These are phyloP conservation scores for Orobanche coerulescens DNA, from an alignment of 257 asterid genomes.

Conservation along the genomic window DNA sequence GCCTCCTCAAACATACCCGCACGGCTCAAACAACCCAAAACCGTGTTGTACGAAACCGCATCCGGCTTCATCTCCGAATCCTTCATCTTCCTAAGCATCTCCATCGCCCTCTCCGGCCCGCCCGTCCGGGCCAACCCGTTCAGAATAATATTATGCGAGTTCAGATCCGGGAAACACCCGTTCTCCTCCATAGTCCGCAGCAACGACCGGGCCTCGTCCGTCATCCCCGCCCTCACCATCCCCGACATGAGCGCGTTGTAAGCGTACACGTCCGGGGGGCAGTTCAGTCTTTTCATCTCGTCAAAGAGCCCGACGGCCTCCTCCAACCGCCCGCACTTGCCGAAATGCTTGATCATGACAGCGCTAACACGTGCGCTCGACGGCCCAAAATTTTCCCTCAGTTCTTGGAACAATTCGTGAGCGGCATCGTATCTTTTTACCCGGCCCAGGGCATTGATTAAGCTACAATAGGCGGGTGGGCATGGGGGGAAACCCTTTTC, in stretches of 20 bases:
- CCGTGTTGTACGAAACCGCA: slow-evolving; percentile 46
- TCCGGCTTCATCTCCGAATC: slow-evolving; percentile 42
- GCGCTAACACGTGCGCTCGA: slow-evolving; percentile 55
- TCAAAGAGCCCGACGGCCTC: slow-evolving; percentile 49
- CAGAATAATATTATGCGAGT: slow-evolving; percentile 42
- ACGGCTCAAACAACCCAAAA: slow-evolving; percentile 49
- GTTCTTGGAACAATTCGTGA: slow-evolving; percentile 45
- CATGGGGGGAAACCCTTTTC: slow-evolving; percentile 92
- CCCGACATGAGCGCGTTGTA: slow-evolving; percentile 60
- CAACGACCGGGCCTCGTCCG: slow-evolving; percentile 47
- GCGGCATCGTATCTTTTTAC: slow-evolving; percentile 80
- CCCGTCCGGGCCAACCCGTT: slow-evolving; percentile 47
- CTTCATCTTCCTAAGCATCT: slow-evolving; percentile 42
- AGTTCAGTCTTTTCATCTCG: slow-evolving; percentile 47
- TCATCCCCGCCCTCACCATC: slow-evolving; percentile 47
- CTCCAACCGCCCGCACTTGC: slow-evolving; percentile 41
- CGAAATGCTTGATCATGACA: slow-evolving; percentile 51
- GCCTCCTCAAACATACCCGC: slow-evolving; percentile 62
- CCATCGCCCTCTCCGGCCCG: slow-evolving; percentile 42
- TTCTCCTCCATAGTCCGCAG: slow-evolving; percentile 38
- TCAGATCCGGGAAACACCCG: slow-evolving; percentile 44
- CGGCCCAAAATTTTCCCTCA: slow-evolving; percentile 49
- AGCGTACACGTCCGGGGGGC: slow-evolving; percentile 48
- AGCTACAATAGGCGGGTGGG: slow-evolving; percentile 96
- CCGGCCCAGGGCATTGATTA: slow-evolving; percentile 69